phyloP scores from a whole-genome alignment of 2,329 filamentous ascomycete genomes.

The Pseudogymnoascus sp. region DNA sequence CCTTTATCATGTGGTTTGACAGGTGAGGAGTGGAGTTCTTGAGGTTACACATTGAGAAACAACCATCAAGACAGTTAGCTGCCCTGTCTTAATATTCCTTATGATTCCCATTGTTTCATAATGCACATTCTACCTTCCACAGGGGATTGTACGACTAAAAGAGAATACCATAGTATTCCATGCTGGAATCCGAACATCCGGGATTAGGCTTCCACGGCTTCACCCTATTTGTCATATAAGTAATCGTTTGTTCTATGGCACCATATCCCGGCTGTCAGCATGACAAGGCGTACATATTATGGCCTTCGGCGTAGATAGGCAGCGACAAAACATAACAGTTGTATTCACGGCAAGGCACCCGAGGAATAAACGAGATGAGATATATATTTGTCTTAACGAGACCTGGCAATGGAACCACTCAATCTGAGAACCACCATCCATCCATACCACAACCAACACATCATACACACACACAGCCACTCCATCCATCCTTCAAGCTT shows the following conservation, averaged over 20 bases:
- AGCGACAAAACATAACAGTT: background rate
- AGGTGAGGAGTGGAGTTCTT: background rate
- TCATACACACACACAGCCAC: slow-evolving; percentile 1
- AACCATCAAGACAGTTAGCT: background rate
- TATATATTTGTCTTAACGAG: background rate
- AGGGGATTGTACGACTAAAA: background rate
- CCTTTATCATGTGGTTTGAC: background rate
- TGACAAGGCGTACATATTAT: background rate
- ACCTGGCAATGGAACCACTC: background rate
- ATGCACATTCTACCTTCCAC: background rate
- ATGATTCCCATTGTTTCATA: background rate
- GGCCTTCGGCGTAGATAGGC: background rate
- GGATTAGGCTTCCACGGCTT: background rate
- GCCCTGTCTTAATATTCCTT: background rate
- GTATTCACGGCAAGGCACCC: background rate
- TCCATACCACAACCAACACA: background rate
- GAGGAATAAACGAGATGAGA: background rate
- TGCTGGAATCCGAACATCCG: background rate
- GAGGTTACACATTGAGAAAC: background rate
- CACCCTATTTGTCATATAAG: background rate
- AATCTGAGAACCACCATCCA: background rate
- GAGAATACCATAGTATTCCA: background rate
- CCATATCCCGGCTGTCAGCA: background rate
- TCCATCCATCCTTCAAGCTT: slow-evolving; percentile 12
- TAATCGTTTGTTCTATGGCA: background rate